Conservation (phyloP, 73 alveolate species). For the Paramecium sonneborni region DNA sequence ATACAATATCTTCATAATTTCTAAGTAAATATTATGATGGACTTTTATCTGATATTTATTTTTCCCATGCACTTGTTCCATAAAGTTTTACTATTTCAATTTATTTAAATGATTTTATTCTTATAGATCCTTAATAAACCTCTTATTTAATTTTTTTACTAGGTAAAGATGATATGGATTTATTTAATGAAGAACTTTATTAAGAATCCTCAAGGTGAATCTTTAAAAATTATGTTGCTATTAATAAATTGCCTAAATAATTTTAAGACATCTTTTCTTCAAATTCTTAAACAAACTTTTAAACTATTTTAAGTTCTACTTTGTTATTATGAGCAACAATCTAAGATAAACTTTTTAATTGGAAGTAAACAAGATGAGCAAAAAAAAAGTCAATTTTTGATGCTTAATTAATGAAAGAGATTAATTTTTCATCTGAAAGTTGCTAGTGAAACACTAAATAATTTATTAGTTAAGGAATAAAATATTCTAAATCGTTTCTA, state of each 20-base stretch:
- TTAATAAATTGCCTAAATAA: background rate
- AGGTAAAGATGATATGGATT: background rate
- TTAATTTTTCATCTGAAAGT: background rate
- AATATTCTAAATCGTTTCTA: slow-evolving; percentile 87
- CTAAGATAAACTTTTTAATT: slow-evolving; percentile 26
- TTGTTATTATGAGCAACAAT: background rate
- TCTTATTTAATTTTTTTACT: background rate
- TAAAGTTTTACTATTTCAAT: slow-evolving; percentile 1
- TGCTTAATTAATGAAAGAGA: slow-evolving; percentile 19
- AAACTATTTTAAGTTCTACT: background rate
- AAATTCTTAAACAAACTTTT: background rate
- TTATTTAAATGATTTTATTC: background rate
- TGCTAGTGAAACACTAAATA: slow-evolving; percentile 49
- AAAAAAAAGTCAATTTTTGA: slow-evolving; percentile 42
- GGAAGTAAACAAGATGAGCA: slow-evolving; percentile 53
- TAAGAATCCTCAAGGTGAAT: background rate
- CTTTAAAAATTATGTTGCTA: background rate
- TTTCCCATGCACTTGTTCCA: slow-evolving; percentile 37
- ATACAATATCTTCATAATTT: background rate
- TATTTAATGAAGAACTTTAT: background rate
- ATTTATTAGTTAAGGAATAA: slow-evolving; percentile 78
- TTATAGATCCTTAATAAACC: background rate
- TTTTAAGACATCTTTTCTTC: background rate
- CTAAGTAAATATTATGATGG: background rate
- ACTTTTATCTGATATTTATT: background rate